These are phyloP conservation scores for Globisporangium perplexum DNA, from an alignment of 352 stramenopile species.

Conservation along the genomic window DNA sequence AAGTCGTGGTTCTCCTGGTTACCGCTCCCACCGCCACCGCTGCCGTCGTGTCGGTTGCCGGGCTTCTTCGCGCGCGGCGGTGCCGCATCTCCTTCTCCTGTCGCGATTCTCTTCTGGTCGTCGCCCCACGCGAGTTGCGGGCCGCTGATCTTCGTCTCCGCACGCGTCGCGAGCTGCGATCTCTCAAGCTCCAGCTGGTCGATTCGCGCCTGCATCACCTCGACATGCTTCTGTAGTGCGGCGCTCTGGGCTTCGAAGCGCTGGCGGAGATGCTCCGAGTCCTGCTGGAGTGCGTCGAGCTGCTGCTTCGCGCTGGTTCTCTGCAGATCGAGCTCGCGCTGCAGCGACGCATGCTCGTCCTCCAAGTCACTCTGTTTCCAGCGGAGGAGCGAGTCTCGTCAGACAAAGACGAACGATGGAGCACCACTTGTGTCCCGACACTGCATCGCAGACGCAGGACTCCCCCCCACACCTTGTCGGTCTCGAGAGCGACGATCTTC, in stretches of 20 bases:
- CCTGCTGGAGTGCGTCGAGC: conserved; percentile 8
- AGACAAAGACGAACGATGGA: not conserved
- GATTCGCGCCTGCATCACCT: conserved; percentile 23
- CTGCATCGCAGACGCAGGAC: too few species aligned
- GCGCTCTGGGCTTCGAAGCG: conserved; percentile 12
- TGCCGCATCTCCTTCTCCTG: not conserved
- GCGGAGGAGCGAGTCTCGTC: not conserved
- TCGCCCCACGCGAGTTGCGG: conserved; percentile 12
- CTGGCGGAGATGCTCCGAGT: conserved; percentile 13
- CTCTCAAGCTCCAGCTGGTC: conserved; percentile 4
- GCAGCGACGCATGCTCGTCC: conserved; percentile 21
- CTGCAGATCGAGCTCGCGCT: conserved; percentile 21
- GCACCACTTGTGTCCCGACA: too few species aligned
- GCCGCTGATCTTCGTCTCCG: not conserved
- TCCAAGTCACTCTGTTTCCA: conserved; percentile 20
- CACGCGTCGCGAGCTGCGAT: conserved; percentile 13
- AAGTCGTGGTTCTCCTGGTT: conserved; percentile 47
- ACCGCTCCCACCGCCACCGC: not conserved
- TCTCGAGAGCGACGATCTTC: conserved; percentile 7
- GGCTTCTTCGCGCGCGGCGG: not conserved
- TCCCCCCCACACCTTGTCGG: conserved; percentile 14
- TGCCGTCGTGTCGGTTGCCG: not conserved
- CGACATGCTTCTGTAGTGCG: conserved; percentile 23
- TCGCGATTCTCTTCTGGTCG: not conserved
- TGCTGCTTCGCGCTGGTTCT: conserved; percentile 13